These are phyloP conservation scores for Amaranthus tricolor DNA, from an alignment of 179 eudicot genomes.

Conservation along the genomic window DNA sequence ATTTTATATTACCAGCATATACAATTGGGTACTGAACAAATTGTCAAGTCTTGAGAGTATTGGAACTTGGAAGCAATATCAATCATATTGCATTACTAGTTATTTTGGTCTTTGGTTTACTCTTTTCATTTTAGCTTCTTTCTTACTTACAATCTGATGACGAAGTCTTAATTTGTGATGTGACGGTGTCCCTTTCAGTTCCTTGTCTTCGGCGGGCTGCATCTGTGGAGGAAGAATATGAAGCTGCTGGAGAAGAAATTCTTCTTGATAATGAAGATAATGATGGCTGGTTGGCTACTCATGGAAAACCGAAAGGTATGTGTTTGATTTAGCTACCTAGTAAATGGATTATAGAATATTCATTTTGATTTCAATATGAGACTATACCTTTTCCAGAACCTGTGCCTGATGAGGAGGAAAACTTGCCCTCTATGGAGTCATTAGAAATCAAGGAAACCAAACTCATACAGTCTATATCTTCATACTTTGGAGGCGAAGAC, in stretches of 20 bases:
- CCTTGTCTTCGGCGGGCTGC: conserved; percentile 95
- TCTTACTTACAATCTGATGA: background rate
- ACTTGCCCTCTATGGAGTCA: conserved; percentile 89
- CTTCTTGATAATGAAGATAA: conserved; percentile 84
- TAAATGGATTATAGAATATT: background rate
- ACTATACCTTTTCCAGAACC: conserved; percentile 44
- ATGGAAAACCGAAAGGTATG: conserved; percentile 89
- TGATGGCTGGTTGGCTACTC: conserved; percentile 99
- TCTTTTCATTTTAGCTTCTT: too few relatives aligned
- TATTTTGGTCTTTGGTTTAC: too few relatives aligned
- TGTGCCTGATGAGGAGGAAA: conserved; percentile 60
- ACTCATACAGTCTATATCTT: conserved; percentile 67
- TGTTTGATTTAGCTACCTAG: background rate
- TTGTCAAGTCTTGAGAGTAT: too few relatives aligned
- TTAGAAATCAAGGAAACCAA: conserved; percentile 62
- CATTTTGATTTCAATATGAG: conserved; percentile 17
- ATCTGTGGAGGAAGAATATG: conserved; percentile 85
- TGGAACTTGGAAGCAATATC: too few relatives aligned
- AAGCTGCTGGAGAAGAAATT: conserved; percentile 97
- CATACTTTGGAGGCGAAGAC: conserved; percentile 85
- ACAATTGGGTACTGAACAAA: too few relatives aligned
- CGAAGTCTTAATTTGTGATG: background rate
- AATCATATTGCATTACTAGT: too few relatives aligned
- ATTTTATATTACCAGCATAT: too few relatives aligned
- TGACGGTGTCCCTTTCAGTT: conserved; percentile 42